Evolutionary conservation across 1,284 basidiomycete species (phyloP).

Genomic region (Boletus sp.): DNA sequence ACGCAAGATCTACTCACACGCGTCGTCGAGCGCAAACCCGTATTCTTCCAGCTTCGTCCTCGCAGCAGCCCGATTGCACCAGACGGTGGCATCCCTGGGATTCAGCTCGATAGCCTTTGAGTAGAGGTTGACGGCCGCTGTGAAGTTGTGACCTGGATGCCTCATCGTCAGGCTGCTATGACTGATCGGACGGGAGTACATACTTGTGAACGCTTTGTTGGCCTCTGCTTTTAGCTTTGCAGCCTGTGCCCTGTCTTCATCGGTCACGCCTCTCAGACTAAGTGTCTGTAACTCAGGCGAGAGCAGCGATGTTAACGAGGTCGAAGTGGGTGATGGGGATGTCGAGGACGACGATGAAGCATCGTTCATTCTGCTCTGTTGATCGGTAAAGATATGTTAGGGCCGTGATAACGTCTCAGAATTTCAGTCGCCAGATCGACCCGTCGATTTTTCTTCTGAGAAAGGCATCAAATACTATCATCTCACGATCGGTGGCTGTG

Average conservation of each 20-base stretch:
- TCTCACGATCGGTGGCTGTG: conserved; percentile 33
- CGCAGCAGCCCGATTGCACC: conserved; percentile 78
- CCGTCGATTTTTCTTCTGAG: conserved; percentile 11
- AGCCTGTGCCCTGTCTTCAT: conserved; percentile 68
- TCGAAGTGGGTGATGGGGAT: conserved; percentile 46
- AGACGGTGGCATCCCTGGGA: conserved; percentile 71
- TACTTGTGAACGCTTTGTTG: conserved; percentile 83
- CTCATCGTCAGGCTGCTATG: conserved; percentile 2
- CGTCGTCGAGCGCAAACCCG: conserved; percentile 77
- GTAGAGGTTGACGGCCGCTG: conserved; percentile 69
- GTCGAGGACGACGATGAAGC: conserved; percentile 28
- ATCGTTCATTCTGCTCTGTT: conserved; percentile 43
- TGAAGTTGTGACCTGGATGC: conserved; percentile 55
- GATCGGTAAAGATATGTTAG: background rate
- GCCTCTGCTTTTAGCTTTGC: conserved; percentile 76
- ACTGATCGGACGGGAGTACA: conserved; percentile 4
- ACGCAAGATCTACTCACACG: conserved; percentile 51
- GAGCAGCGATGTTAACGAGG: conserved; percentile 51
- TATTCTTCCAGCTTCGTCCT: conserved; percentile 81
- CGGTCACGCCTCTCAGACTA: conserved; percentile 56
- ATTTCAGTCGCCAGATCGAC: conserved; percentile 4
- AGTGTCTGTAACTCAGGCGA: conserved; percentile 58
- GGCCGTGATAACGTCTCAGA: background rate
- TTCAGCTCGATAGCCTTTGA: conserved; percentile 77
- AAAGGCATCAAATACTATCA: conserved; percentile 11